Evolutionary conservation across 306 rosid species (phyloP).

Genomic region (Quercus gilva): DNA sequence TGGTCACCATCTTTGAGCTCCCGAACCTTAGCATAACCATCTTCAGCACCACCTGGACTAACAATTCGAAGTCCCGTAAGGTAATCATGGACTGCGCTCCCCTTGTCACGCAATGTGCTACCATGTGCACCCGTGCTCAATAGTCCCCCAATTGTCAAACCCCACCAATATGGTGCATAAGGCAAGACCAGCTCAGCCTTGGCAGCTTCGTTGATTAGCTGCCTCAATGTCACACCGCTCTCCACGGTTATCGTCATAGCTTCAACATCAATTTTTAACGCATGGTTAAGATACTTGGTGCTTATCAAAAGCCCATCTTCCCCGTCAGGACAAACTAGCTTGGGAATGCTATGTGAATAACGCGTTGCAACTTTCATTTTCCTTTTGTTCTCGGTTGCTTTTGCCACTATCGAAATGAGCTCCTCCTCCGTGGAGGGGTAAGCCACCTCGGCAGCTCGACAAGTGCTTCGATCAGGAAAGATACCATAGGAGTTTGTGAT

Average conservation of each 20-base stretch:
- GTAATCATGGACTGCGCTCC: constrained; percentile 74
- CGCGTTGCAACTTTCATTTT: constrained; percentile 62
- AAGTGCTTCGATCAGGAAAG: constrained; percentile 66
- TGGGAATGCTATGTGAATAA: constrained; percentile 69
- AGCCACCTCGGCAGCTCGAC: constrained; percentile 33
- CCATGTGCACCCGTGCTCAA: constrained; percentile 90
- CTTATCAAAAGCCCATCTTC: constrained; percentile 62
- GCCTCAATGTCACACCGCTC: constrained; percentile 62
- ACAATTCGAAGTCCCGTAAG: constrained; percentile 50
- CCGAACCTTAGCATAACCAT: constrained; percentile 59
- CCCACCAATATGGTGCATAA: constrained; percentile 79
- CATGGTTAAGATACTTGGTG: constrained; percentile 53
- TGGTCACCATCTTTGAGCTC: constrained; percentile 33
- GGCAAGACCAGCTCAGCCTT: constrained; percentile 59
- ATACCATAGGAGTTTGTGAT: constrained; percentile 68
- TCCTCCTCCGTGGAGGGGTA: constrained; percentile 61
- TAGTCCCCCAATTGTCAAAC: constrained; percentile 75
- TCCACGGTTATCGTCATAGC: constrained; percentile 47
- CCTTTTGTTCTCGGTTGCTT: constrained; percentile 28
- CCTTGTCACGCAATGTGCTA: constrained; percentile 72
- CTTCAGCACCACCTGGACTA: constrained; percentile 37
- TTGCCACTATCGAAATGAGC: constrained; percentile 45
- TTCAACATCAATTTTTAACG: constrained; percentile 38
- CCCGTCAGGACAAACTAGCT: constrained; percentile 66
- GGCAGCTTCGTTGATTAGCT: constrained; percentile 56